Percentiles rank a stretch among this genome's conserved stretches.
Evolutionary conservation across 148 eudicot species (phyloP).

Genomic region (Fagopyrum esculentum): DNA sequence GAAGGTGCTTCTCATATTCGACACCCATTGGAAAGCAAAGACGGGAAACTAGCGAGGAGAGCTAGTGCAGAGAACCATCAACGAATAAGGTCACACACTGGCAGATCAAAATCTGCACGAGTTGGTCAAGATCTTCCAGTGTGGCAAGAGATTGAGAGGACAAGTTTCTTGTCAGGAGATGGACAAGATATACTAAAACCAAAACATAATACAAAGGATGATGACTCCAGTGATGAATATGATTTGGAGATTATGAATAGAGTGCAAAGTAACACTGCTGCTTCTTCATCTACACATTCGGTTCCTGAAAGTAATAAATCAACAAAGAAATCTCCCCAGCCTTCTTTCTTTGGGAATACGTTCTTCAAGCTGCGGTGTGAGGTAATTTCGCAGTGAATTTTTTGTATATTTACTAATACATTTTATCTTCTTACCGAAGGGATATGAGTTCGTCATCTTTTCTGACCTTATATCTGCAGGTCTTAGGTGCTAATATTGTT

Average conservation of each 20-base stretch:
- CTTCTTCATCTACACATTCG: constrained; percentile 66
- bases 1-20: constrained; percentile 51
- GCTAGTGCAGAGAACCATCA: constrained; percentile 33
- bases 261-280: constrained; percentile 59
- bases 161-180: constrained; percentile 65
- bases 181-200: constrained; percentile 59
- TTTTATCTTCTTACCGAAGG: neutral
- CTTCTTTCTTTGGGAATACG: constrained; percentile 46
- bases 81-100: constrained; percentile 38
- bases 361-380: constrained; percentile 91
- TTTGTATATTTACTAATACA: neutral
- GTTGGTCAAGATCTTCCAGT: constrained; percentile 40
- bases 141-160: constrained; percentile 92
- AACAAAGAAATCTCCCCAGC: constrained; percentile 40
- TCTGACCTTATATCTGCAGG: constrained; percentile 39
- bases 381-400: constrained; percentile 38
- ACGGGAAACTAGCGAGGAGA: constrained; percentile 44
- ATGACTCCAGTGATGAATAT: constrained; percentile 77
- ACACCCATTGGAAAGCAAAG: constrained; percentile 84
- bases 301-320: constrained; percentile 36
- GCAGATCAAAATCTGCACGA: constrained; percentile 50
- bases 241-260: constrained; percentile 57
- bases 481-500: constrained; percentile 85
- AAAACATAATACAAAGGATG: constrained; percentile 42
- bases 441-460: neutral